These are phyloP conservation scores for Dendrothele bispora DNA, from an alignment of 768 basidiomycete genomes.

Conservation along the genomic window DNA sequence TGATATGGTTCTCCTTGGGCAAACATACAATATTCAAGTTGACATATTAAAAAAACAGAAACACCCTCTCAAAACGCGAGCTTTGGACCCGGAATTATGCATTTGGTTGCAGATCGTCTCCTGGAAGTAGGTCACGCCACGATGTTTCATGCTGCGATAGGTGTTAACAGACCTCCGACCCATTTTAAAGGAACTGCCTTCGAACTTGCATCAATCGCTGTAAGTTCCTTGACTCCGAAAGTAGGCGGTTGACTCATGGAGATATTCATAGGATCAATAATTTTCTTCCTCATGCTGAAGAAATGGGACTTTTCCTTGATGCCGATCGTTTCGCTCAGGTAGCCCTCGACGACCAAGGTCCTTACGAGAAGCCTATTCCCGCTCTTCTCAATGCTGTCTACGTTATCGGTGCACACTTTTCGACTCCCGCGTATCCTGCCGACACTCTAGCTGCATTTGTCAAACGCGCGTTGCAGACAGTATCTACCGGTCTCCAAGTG, in stretches of 20 bases:
- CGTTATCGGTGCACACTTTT: conserved; percentile 35
- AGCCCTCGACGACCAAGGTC: conserved; percentile 6
- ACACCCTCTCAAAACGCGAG: too few relatives aligned
- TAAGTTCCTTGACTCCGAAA: background rate
- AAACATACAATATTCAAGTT: too few relatives aligned
- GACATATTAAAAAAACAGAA: too few relatives aligned
- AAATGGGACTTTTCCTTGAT: conserved; percentile 47
- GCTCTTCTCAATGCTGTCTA: conserved; percentile 38
- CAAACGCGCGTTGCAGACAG: conserved; percentile 34
- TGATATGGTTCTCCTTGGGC: too few relatives aligned
- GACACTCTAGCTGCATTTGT: conserved; percentile 40
- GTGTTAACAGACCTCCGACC: too few relatives aligned
- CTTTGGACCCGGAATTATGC: too few relatives aligned
- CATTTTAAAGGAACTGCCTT: too few relatives aligned
- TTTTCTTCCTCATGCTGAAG: conserved; percentile 15
- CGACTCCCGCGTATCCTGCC: conserved; percentile 18
- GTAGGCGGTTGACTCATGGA: background rate
- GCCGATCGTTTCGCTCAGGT: conserved; percentile 32
- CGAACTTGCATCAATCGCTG: background rate
- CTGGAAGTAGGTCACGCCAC: too few relatives aligned
- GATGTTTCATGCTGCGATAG: too few relatives aligned
- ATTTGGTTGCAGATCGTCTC: too few relatives aligned
- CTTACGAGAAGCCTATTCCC: background rate
- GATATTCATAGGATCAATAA: conserved; percentile 4
- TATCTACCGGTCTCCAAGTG: conserved; percentile 35